Evolutionary conservation across 2,329 filamentous ascomycete genomes (phyloP).

Genomic region (Apiospora saccharicola): DNA sequence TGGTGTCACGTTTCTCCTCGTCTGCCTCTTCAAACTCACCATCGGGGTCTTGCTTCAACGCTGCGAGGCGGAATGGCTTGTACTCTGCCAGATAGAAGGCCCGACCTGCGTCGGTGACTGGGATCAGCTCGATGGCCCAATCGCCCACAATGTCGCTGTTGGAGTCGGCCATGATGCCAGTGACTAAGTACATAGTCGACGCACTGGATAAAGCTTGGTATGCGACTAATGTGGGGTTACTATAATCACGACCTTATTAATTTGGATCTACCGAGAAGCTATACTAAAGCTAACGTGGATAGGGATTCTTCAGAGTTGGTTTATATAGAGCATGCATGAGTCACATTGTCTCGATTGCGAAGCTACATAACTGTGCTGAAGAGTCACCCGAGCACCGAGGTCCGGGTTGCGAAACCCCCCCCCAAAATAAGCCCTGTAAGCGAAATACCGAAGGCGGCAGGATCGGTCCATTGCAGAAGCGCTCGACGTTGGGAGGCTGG

Average conservation of each 20-base stretch:
- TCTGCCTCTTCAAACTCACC: conserved; percentile 29
- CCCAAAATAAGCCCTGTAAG: neutral
- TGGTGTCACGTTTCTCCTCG: conserved; percentile 24
- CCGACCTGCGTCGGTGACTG: conserved; percentile 35
- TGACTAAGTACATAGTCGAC: neutral
- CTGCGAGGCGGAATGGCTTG: conserved; percentile 41
- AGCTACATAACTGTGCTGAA: neutral
- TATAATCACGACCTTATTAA: neutral
- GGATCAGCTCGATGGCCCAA: conserved; percentile 37
- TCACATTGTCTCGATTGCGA: neutral
- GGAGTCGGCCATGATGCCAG: neutral
- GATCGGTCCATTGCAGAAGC: neutral
- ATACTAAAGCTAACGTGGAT: neutral
- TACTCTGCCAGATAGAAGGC: conserved; percentile 41
- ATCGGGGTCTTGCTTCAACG: conserved; percentile 36
- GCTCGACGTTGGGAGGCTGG: neutral
- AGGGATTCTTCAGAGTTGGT: neutral
- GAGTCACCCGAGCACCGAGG: neutral
- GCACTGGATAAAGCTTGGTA: neutral
- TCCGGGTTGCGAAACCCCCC: neutral
- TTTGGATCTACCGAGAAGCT: neutral
- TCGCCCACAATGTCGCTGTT: neutral
- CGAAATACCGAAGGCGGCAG: neutral
- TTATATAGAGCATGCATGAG: neutral
- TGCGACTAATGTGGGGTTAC: neutral